These are phyloP conservation scores for Amanita molliuscula DNA, from an alignment of 768 basidiomycete species.

Conservation along the genomic window DNA sequence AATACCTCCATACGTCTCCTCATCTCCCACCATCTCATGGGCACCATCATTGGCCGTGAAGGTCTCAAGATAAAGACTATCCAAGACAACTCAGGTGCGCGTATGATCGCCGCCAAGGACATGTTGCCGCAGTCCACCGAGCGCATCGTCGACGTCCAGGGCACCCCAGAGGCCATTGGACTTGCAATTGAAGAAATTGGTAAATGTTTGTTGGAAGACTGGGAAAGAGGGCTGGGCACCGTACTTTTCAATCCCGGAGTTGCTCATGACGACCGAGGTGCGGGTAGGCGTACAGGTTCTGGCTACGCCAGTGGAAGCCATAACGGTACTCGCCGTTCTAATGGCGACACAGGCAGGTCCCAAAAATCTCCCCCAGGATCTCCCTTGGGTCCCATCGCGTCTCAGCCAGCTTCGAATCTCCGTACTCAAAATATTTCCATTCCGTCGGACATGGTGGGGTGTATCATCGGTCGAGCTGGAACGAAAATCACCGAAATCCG, in stretches of 20 bases:
- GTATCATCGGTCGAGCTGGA: constrained; percentile 92
- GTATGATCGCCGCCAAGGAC: constrained; percentile 98
- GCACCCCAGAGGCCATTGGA: constrained; percentile 84
- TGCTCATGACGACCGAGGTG: constrained; percentile 50
- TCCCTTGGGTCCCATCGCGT: constrained; percentile 35
- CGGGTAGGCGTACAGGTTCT: constrained; percentile 41
- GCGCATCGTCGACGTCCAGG: constrained; percentile 96
- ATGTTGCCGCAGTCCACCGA: constrained; percentile 99
- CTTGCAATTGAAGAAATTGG: constrained; percentile 94
- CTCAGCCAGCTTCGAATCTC: constrained; percentile 65
- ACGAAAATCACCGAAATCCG: constrained; percentile 99
- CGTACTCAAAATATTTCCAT: constrained; percentile 99
- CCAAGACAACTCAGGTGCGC: constrained; percentile 89
- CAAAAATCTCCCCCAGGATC: constrained; percentile 41
- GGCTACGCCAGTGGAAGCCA: constrained; percentile 36
- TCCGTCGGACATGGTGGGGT: constrained; percentile 98
- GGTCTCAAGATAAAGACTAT: constrained; percentile 99
- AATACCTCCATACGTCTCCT: constrained; percentile 93
- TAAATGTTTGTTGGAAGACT: constrained; percentile 91
- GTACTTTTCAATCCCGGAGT: constrained; percentile 93
- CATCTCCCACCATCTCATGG: constrained; percentile 99
- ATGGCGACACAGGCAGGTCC: constrained; percentile 43
- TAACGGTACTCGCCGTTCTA: constrained; percentile 46
- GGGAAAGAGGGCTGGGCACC: constrained; percentile 89
- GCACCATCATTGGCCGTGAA: constrained; percentile 91